Conservation (phyloP, 179 eudicot genomes). For the Beta macrorhiza region DNA sequence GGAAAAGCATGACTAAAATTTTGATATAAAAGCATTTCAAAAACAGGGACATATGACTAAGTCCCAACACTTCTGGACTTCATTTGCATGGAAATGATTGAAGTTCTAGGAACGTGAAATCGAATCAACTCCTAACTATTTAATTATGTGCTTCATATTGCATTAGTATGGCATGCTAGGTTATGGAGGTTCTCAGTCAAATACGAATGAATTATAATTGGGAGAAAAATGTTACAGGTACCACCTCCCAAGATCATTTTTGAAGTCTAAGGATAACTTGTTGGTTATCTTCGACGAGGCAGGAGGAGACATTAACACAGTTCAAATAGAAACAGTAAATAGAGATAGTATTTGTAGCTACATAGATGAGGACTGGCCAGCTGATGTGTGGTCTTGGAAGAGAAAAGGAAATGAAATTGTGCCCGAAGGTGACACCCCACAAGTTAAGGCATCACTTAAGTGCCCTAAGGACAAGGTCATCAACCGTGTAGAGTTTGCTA, state of each 20-base stretch:
- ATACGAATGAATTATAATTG: not conserved
- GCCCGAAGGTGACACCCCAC: constrained; percentile 7
- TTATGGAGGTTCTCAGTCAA: not conserved
- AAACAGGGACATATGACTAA: too few relatives aligned
- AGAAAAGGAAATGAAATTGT: constrained; percentile 34
- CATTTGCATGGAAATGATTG: too few relatives aligned
- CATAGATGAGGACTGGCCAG: constrained; percentile 51
- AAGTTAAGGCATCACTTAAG: constrained; percentile 40
- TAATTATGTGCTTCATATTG: too few relatives aligned
- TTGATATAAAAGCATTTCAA: too few relatives aligned
- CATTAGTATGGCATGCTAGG: too few relatives aligned
- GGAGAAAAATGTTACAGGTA: constrained; percentile 41
- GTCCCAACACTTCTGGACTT: too few relatives aligned
- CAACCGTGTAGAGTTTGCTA: constrained; percentile 54
- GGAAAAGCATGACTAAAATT: too few relatives aligned
- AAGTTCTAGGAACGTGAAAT: too few relatives aligned
- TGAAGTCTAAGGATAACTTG: constrained; percentile 65
- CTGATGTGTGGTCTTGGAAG: constrained; percentile 55
- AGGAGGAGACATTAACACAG: constrained; percentile 59
- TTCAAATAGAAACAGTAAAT: constrained; percentile 52
- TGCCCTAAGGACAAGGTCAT: constrained; percentile 61
- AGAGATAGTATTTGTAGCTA: constrained; percentile 64
- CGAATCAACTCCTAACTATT: too few relatives aligned
- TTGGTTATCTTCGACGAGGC: constrained; percentile 75
- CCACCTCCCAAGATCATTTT: constrained; percentile 71